Evolutionary conservation across 2,329 filamentous ascomycete species (phyloP).

Genomic region (Colletotrichum sp.): DNA sequence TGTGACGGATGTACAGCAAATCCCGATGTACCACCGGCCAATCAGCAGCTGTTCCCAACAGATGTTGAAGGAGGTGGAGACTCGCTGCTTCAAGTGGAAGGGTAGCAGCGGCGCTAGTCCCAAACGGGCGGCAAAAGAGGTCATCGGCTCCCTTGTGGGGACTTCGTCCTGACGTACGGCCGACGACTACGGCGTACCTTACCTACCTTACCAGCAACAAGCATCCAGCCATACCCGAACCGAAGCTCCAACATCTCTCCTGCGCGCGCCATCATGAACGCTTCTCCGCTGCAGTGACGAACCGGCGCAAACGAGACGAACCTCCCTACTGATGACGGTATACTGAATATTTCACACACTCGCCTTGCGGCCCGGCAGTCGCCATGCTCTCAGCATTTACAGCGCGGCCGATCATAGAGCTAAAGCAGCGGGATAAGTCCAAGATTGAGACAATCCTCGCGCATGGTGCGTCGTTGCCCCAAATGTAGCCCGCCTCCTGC

Average conservation of each 20-base stretch:
- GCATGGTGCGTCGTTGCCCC: slow-evolving; percentile 65
- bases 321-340: not conserved
- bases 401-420: slow-evolving; percentile 94
- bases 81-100: not conserved
- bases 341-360: slow-evolving; percentile 10
- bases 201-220: not conserved
- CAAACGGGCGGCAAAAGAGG: not conserved
- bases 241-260: slow-evolving; percentile 2
- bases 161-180: slow-evolving; percentile 17
- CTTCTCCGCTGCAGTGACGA: not conserved
- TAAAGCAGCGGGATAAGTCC: slow-evolving; percentile 92
- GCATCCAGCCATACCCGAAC: slow-evolving; percentile 9
- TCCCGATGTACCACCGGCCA: not conserved
- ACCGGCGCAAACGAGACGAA: not conserved
- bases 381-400: slow-evolving; percentile 97
- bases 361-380: slow-evolving; percentile 43
- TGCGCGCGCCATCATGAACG: slow-evolving; percentile 10
- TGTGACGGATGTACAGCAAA: slow-evolving; percentile 1
- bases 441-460: slow-evolving; percentile 96
- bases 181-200: slow-evolving; percentile 1
- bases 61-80: slow-evolving; percentile 6
- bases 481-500: not conserved
- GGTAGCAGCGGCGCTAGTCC: not conserved
- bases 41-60: not conserved
- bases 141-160: slow-evolving; percentile 19